phyloP scores from a whole-genome alignment of 225 moss, liverwort and hornwort species.

The Physcomitrellopsis africana region DNA sequence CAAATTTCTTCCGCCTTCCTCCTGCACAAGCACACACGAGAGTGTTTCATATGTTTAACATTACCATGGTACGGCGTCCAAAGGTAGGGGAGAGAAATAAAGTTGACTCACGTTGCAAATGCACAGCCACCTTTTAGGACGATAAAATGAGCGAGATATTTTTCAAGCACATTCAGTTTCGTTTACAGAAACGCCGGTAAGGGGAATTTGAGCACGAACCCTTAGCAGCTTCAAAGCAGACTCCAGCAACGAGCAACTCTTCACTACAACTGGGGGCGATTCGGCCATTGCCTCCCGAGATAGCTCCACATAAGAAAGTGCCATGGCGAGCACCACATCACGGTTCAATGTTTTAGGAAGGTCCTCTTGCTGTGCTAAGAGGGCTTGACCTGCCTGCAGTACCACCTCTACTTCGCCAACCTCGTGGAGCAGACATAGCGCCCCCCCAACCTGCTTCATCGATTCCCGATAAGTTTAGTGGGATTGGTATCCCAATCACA shows the following conservation, averaged over 20 bases:
- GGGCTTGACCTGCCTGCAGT: constrained; percentile 83
- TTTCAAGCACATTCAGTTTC: neutral
- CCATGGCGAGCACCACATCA: constrained; percentile 90
- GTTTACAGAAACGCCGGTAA: neutral
- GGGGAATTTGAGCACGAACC: constrained; percentile 39
- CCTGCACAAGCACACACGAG: constrained; percentile 49
- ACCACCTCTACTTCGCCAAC: constrained; percentile 95
- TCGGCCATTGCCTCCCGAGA: constrained; percentile 97
- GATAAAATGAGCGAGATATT: neutral
- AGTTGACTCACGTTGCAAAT: too few species aligned
- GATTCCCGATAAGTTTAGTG: constrained; percentile 5
- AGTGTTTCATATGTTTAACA: constrained; percentile 24
- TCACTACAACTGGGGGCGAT: constrained; percentile 77
- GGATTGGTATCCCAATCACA: constrained; percentile 3
- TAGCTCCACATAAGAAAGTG: constrained; percentile 88
- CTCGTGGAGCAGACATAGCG: constrained; percentile 90
- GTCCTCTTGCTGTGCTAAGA: constrained; percentile 79
- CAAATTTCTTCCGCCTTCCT: constrained; percentile 80
- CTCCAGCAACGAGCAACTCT: constrained; percentile 88
- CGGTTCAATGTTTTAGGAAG: constrained; percentile 76
- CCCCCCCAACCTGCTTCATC: constrained; percentile 76
- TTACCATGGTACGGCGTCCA: neutral
- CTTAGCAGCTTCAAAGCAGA: constrained; percentile 85
- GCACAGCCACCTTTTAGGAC: too few species aligned
- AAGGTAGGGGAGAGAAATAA: neutral